Conservation (phyloP, 306 rosid genomes). For the Macrotyloma uniflorum region DNA sequence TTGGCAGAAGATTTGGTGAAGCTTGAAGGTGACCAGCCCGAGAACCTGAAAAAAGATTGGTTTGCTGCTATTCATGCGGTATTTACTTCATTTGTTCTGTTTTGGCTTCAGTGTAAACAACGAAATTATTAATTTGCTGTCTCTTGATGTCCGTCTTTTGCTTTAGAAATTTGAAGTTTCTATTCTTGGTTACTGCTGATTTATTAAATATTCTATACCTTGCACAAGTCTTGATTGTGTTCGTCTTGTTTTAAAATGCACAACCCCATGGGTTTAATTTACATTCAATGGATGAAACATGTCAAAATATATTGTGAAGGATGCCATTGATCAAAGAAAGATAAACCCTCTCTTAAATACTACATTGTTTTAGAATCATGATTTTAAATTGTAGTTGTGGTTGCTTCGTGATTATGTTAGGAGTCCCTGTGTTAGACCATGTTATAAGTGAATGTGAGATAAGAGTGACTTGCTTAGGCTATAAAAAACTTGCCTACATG, state of each 20-base stretch:
- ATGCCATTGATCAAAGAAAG: constrained; percentile 1
- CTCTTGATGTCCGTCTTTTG: neutral
- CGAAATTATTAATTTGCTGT: constrained; percentile 14
- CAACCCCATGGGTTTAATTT: constrained; percentile 8
- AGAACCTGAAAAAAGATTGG: constrained; percentile 45
- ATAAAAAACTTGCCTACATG: neutral
- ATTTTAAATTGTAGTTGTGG: neutral
- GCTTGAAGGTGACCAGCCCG: constrained; percentile 27
- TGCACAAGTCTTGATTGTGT: neutral
- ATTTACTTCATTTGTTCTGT: constrained; percentile 27
- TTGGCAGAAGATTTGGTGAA: constrained; percentile 43
- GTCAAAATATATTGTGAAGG: constrained; percentile 4
- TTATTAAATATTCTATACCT: neutral
- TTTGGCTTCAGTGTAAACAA: neutral
- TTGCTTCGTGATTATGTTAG: constrained; percentile 5
- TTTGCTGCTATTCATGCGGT: constrained; percentile 44
- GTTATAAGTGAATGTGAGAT: neutral
- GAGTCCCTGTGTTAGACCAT: neutral
- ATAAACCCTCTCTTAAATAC: neutral
- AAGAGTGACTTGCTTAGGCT: neutral
- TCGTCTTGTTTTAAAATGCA: constrained; percentile 8
- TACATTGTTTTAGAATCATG: constrained; percentile 5
- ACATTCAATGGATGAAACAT: neutral
- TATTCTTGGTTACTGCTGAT: neutral
- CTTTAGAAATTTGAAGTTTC: constrained; percentile 17